A percentile compares a stretch with the other conserved stretches of the same genome.
These are phyloP conservation scores for Rasamsonia emersonii DNA, from an alignment of 2,329 filamentous ascomycete genomes.

Conservation along the genomic window DNA sequence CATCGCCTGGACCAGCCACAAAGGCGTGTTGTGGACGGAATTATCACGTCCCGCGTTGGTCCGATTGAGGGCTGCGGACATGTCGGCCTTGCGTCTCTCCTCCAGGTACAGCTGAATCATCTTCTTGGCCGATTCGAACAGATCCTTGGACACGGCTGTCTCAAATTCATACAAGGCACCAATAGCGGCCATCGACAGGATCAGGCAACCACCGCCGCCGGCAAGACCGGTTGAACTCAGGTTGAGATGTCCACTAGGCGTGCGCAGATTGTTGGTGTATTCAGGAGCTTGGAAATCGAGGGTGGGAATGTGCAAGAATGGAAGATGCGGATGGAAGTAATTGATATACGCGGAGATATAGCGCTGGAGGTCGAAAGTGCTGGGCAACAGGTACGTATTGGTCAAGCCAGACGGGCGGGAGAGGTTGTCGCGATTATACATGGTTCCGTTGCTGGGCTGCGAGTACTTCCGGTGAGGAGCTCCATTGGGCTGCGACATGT, in stretches of 20 bases:
- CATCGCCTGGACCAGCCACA: slow-evolving; percentile 97
- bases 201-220: slow-evolving; percentile 76
- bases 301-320: slow-evolving; percentile 88
- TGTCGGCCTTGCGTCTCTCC: slow-evolving; percentile 77
- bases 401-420: slow-evolving; percentile 26
- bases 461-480: slow-evolving; percentile 53
- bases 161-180: slow-evolving; percentile 85
- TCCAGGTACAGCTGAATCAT: slow-evolving; percentile 92
- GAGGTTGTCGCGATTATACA: slow-evolving; percentile 28
- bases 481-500: slow-evolving; percentile 51
- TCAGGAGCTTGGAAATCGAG: slow-evolving; percentile 78
- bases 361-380: slow-evolving; percentile 75
- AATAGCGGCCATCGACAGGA: slow-evolving; percentile 80
- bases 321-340: slow-evolving; percentile 88
- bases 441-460: slow-evolving; percentile 47
- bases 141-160: slow-evolving; percentile 64
- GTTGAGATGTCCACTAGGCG: slow-evolving; percentile 44
- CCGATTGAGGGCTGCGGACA: slow-evolving; percentile 52
- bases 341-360: slow-evolving; percentile 85
- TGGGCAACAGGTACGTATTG: slow-evolving; percentile 56
- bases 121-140: slow-evolving; percentile 91
- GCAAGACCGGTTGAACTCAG: slow-evolving; percentile 48
- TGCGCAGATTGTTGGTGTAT: slow-evolving; percentile 52
- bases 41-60: slow-evolving; percentile 48
- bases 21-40: slow-evolving; percentile 64